phyloP scores from a whole-genome alignment of 2,329 filamentous ascomycete genomes.

The Colletotrichum echinochloae region DNA sequence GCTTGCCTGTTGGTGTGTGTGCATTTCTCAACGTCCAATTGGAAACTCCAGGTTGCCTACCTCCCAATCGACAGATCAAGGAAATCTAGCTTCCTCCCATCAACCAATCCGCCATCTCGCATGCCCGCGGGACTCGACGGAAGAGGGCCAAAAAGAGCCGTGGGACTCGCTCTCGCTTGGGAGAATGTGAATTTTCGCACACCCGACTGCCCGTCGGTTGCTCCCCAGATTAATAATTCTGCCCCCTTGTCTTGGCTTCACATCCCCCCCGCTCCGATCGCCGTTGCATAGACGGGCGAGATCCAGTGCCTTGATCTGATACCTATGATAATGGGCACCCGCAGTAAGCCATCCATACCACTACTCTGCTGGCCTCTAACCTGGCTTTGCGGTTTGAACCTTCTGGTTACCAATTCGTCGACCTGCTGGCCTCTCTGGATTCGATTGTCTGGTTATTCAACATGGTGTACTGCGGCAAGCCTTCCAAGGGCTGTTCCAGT shows the following conservation, averaged over 20 bases:
- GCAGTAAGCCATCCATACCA: constrained; percentile 1
- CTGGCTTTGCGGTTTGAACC: neutral
- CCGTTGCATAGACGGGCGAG: constrained; percentile 13
- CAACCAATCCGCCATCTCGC: constrained; percentile 22
- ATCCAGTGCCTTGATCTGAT: constrained; percentile 19
- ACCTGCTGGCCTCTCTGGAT: neutral
- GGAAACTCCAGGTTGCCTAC: neutral
- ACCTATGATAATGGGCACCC: constrained; percentile 18
- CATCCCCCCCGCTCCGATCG: constrained; percentile 11
- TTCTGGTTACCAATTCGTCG: neutral
- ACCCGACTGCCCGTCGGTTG: constrained; percentile 12
- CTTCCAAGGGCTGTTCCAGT: constrained; percentile 67
- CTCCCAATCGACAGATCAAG: constrained; percentile 9
- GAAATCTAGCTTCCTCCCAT: constrained; percentile 6
- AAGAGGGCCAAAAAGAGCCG: neutral
- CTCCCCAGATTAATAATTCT: constrained; percentile 3
- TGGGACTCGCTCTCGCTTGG: neutral
- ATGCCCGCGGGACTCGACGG: constrained; percentile 10
- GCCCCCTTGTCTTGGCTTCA: constrained; percentile 7
- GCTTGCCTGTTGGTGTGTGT: neutral
- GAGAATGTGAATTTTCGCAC: constrained; percentile 1
- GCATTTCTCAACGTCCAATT: constrained; percentile 12
- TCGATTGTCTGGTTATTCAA: constrained; percentile 7
- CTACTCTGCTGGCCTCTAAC: constrained; percentile 2
- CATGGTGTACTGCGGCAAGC: constrained; percentile 71